Conservation (phyloP, 495 filamentous ascomycete species). For the Lasiosphaeris hirsuta region DNA sequence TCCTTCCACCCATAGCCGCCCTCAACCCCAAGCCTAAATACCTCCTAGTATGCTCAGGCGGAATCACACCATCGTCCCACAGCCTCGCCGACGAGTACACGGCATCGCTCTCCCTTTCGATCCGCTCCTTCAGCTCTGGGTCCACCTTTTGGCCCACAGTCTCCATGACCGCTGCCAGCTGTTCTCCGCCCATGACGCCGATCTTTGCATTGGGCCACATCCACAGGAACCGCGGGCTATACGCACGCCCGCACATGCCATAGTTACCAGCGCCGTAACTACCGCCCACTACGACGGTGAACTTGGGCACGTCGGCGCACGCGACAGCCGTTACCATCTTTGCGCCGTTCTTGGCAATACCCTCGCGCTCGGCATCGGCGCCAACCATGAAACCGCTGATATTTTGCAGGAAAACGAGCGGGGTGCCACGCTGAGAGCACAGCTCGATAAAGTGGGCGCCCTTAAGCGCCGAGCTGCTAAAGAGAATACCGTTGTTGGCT, state of each 20-base stretch:
- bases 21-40: constrained; percentile 80
- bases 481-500: constrained; percentile 97
- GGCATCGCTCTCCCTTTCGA: constrained; percentile 87
- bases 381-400: constrained; percentile 99
- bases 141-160: constrained; percentile 84
- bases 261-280: constrained; percentile 78
- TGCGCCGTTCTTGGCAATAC: constrained; percentile 96
- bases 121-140: constrained; percentile 74
- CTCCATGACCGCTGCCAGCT: constrained; percentile 90
- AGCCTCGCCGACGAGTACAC: constrained; percentile 82
- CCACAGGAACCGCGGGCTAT: constrained; percentile 85
- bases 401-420: constrained; percentile 92
- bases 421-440: constrained; percentile 86
- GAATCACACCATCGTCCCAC: constrained; percentile 95
- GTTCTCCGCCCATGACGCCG: constrained; percentile 93
- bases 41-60: constrained; percentile 78
- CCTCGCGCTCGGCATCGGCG: constrained; percentile 83
- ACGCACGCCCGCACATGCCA: constrained; percentile 85
- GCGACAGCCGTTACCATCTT: constrained; percentile 96
- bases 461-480: constrained; percentile 85
- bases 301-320: constrained; percentile 93
- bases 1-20: constrained; percentile 69
- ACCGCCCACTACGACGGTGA: constrained; percentile 89
- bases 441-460: constrained; percentile 98
- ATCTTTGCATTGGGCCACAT: constrained; percentile 98